Base-by-base conservation (phyloP, 805 yeast species). In the Lipomyces yamadae region DNA sequence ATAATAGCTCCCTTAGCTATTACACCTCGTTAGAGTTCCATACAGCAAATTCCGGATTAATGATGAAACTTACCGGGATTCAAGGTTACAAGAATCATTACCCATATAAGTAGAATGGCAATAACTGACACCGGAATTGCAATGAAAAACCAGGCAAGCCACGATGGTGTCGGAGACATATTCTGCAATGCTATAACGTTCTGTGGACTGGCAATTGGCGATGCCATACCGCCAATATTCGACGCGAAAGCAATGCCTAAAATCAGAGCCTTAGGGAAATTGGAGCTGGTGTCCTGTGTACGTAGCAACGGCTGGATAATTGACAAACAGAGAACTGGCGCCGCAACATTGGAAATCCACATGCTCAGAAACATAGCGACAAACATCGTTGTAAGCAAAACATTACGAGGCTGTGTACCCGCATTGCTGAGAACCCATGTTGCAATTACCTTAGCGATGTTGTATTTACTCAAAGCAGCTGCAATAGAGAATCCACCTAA, bases 271-370 rank as follows among this genome's bases (percentile, higher is more conserved):
- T 91, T 89, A 6, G 91, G 90, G 73, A 92, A 91, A 2, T 86
- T 83, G 30, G 93, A 88, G 11, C 86, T 86, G 59, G 89, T 86
- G 29, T 97, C 96, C 55, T 93, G 79, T 0, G 96, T 91, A 74
- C 97, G 84, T 71, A 94, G 80, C 30, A 94, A 81, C 0, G 98
- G 98, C 77, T 93, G 97, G 66, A 94, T 88, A 69, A 94, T 90
- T 4, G 97, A 92, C 74, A 85, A 91, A 78, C 97, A 90, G 63
- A 94, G 82, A 2, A 94, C 98, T 0, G 99, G 99, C 0, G 98
- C 95, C 0, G 99, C 99, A 55, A 94, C 98, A 76, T 94, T 94
- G 33, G 96, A 89, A 52, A 94, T 95, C 96, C 97, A 93, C 91
- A 94, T 92, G 4, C 97, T 87, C 53, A 91, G 87, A 74, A 94